Base-by-base conservation (phyloP, 1,284 basidiomycete species). In the Pascua guehoae region DNA sequence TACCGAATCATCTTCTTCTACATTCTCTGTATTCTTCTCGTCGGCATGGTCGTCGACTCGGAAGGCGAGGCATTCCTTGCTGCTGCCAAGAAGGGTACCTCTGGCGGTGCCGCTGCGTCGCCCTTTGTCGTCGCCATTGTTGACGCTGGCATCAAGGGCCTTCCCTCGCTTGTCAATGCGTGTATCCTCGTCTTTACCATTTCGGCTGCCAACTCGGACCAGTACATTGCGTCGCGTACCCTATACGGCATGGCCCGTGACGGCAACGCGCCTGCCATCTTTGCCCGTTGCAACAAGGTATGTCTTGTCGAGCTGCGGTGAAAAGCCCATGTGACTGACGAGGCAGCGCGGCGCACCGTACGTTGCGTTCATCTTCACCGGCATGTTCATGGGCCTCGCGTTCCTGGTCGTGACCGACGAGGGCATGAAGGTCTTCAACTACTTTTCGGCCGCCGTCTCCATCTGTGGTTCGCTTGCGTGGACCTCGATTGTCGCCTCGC, bases 401-500 rank as follows among this genome's bases (percentile, higher is more conserved):
- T 78, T 69, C 68, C 62, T 69, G 38, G 63, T 65, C 37, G 57
- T 68, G 1, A 59, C 53, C 50, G 49, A 63, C 53, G 53, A 67
- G 39, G 64, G 67, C 1, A 62, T 62, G 44, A 40, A 51, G 79
- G 84, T 88, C 12, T 89, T 88, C 63, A 55, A 61, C 49, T 89
- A 85, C 81, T 88, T 89, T 64, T 84, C 86, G 37, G 85, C 85
- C 62, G 72, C 87, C 47, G 84, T 87, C 42, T 84, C 85, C 8
- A 84, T 84, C 46, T 86, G 86, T 65, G 87, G 87, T 45, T 83
- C 85, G 24, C 78, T 87, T 17, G 87, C 86, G 8, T 88, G 87
- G 86, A 69, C 89, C 79, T 83, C 80, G 18, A 88, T 90, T 57
- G 74, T 82, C 44, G 83, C 81, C 48, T 83, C 83, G 11, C 87